These are phyloP conservation scores for Talaromyces borbonicus DNA, from an alignment of 495 filamentous ascomycete species.

Conservation along the genomic window DNA sequence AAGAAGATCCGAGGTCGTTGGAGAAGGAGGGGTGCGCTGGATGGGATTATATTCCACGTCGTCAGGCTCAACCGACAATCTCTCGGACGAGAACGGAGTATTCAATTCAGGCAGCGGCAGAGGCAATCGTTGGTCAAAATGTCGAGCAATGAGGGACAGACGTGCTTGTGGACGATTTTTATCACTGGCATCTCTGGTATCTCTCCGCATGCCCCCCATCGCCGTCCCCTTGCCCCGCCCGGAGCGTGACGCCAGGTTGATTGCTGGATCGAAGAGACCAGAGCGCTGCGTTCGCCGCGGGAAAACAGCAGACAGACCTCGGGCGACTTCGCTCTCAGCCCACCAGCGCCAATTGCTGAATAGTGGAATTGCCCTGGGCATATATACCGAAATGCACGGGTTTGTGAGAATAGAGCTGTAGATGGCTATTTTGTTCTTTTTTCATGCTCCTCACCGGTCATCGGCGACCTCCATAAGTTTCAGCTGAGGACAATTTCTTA, in stretches of 20 bases:
- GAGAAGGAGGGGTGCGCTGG: conserved; percentile 25
- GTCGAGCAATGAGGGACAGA: conserved; percentile 70
- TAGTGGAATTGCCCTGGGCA: too few relatives aligned
- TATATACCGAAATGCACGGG: too few relatives aligned
- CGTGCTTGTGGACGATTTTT: conserved; percentile 40
- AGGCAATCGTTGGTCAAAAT: conserved; percentile 59
- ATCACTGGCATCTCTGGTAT: neutral
- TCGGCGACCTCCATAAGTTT: neutral
- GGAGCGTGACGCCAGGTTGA: conserved; percentile 23
- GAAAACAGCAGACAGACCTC: conserved; percentile 4
- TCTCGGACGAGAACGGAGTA: conserved; percentile 59
- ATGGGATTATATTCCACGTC: conserved; percentile 48
- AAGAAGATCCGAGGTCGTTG: conserved; percentile 11
- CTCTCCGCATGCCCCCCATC: too few relatives aligned
- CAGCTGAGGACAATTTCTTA: too few relatives aligned
- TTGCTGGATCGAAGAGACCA: conserved; percentile 8
- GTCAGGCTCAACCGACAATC: conserved; percentile 42
- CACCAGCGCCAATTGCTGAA: too few relatives aligned
- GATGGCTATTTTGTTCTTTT: neutral
- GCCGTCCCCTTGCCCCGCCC: conserved; percentile 6
- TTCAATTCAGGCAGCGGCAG: conserved; percentile 51
- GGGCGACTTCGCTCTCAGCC: too few relatives aligned
- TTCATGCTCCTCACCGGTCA: neutral
- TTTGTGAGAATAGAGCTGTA: neutral
- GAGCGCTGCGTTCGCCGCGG: neutral